These are phyloP conservation scores for Cubamyces sp. DNA, from an alignment of 768 basidiomycete genomes.

Conservation along the genomic window DNA sequence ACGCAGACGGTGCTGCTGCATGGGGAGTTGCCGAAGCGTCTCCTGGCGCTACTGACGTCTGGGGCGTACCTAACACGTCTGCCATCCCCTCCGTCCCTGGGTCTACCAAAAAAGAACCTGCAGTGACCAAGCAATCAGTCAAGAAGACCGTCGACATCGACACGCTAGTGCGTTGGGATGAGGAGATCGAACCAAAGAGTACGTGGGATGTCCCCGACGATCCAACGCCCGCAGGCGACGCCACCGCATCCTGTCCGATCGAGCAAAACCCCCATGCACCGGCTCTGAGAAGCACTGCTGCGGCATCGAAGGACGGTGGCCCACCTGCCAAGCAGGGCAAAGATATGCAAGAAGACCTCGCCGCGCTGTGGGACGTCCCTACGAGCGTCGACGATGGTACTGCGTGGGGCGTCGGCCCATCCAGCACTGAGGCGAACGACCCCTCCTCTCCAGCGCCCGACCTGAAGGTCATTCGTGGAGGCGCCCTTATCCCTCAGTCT, in stretches of 20 bases:
- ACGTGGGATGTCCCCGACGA: too few relatives aligned
- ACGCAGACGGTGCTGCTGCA: background rate
- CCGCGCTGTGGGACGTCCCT: constrained; percentile 1
- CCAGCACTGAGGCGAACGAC: background rate
- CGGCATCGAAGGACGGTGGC: too few relatives aligned
- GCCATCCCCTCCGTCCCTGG: too few relatives aligned
- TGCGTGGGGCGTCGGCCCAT: background rate
- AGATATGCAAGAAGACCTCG: background rate
- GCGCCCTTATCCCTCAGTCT: constrained; percentile 40
- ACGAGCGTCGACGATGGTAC: background rate
- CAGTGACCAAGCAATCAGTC: too few relatives aligned
- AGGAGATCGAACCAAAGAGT: background rate
- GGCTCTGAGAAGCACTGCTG: too few relatives aligned
- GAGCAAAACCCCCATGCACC: too few relatives aligned
- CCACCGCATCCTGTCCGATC: too few relatives aligned
- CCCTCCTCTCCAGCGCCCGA: background rate
- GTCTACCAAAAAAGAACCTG: too few relatives aligned
- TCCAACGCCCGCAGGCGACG: too few relatives aligned
- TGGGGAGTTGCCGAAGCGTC: constrained; percentile 1
- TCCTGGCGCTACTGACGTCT: background rate
- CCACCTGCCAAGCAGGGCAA: too few relatives aligned
- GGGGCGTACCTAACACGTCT: background rate
- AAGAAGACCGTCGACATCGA: background rate
- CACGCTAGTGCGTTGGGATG: background rate
- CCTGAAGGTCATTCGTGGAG: constrained; percentile 33